Evolutionary conservation across 495 filamentous ascomycete species (phyloP), one percentile per base, ranked within the genome.

Genomic region (Tuber umbilicatum): DNA sequence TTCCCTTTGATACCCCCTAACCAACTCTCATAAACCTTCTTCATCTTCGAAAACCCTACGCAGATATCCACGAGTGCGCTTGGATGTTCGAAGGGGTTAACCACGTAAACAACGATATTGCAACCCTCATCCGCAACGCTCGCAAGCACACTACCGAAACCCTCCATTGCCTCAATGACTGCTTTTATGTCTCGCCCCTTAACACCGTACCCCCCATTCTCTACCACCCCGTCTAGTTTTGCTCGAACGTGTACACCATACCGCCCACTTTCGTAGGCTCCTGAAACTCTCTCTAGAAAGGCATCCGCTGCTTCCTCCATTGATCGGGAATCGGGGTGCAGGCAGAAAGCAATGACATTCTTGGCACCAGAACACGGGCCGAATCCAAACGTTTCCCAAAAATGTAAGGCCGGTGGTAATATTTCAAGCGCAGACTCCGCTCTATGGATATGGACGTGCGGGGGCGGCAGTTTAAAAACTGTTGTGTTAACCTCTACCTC

Each of bases 331-430:
- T 85, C 82, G 12, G 94, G 93, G 80, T 91, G 91, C n/a, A 97
- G 86, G 78, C 93, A 96, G 78, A 93, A 89, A 19, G 90, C 89
- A 16, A 88, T 87, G 41, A 97, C 86, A 80, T 97, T 89, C 83
- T 97, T 99, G 2, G 85, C 76, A 1, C 93, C 93, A 82, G 89
- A 88, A 43, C 89, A 87, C 31, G 96, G 95, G 31, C 89, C 90
- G 38, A 99, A 87, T 7, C 92, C 91, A 75, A 98, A 87, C 37
- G 90, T 91, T 77, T 98, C 94, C 96, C 96, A 98, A 79, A 98
- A 99, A 0, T 87, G 81, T 14, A 97, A 82, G 2, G 92, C 91
- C 9, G 94, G 86, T 14, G 94, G 92, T 55, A 97, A 85, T 43
- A 97, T 85, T 47, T 96, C 92, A 47, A 95, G 86, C 71, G 86